Percentiles rank a stretch among this genome's conserved stretches.
Evolutionary conservation across 495 filamentous ascomycete genomes (phyloP).

Genomic region (Penicillium lagena): DNA sequence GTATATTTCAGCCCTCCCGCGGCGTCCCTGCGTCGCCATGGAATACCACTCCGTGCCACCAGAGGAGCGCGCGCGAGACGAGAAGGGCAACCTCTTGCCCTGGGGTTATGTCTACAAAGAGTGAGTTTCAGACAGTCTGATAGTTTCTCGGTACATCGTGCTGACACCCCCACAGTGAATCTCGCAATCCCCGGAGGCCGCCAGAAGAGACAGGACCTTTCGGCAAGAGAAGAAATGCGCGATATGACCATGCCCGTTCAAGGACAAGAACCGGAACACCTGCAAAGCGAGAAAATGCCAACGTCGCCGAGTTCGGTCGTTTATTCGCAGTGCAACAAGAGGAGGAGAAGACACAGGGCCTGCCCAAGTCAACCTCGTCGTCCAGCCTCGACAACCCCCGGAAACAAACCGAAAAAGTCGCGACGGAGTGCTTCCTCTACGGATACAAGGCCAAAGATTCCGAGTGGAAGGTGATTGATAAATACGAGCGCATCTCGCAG

Average conservation of each 20-base stretch:
- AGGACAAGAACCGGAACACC: conserved; percentile 54
- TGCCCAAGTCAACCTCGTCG: conserved; percentile 38
- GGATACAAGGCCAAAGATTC: conserved; percentile 65
- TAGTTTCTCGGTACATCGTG: not conserved
- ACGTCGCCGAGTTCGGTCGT: conserved; percentile 44
- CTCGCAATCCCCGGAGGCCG: conserved; percentile 42
- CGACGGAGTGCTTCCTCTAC: conserved; percentile 76
- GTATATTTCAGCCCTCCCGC: not conserved
- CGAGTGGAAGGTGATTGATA: conserved; percentile 80
- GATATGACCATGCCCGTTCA: conserved; percentile 45
- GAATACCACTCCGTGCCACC: conserved; percentile 64
- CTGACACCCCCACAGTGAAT: conserved; percentile 24
- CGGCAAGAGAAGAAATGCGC: conserved; percentile 46
- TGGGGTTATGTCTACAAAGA: conserved; percentile 58
- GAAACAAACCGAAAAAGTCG: conserved; percentile 48
- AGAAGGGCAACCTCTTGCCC: conserved; percentile 51
- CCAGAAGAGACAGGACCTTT: conserved; percentile 60
- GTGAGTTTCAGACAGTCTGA: conserved; percentile 24
- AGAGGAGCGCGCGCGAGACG: conserved; percentile 55
- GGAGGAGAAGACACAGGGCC: conserved; percentile 26
- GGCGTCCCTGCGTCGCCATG: conserved; percentile 25
- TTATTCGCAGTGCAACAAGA: conserved; percentile 40
- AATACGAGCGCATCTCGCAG: conserved; percentile 67
- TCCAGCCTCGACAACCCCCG: conserved; percentile 34
- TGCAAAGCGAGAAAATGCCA: conserved; percentile 52